Base-by-base conservation (phyloP, 306 rosid genomes). In the Quercus agrifolia region DNA sequence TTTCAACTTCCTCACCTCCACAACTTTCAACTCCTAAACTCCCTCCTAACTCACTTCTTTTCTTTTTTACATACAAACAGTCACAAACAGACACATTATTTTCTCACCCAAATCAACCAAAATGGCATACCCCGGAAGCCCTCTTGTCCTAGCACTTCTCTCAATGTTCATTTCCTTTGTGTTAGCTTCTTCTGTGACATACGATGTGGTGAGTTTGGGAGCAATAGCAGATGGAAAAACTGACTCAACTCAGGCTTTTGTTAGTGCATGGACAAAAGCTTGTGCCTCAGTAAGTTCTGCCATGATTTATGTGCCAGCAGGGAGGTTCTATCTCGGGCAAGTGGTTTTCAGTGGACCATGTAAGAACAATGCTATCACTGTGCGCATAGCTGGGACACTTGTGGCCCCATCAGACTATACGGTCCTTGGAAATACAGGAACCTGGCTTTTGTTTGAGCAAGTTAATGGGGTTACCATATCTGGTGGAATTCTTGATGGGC, bases 401-500 rank as follows among this genome's bases (percentile, higher is more conserved):
- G 74, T 84, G 6, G 92, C 90, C 20, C 88, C 81, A 1, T 88
- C 92, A 0, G 78, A 90, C 41, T 84, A 85, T 74, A 67, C 10
- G 18, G 85, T 77, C 71, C 63, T 83, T 30, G 91, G 89, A 44
- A 75, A 87, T 28, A 23, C 23, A 35, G 83, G 10, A n/a, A 69
- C 70, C 49, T 89, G 89, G 93, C 70, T 87, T 18, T 2, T 61
- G n/a, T 89, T 89, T 55, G 41, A 51, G 8, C 54, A 73, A 10
- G 83, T 89, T 19, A 67, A 84, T 46, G 88, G 90, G 2, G 80
- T 89, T 78, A 75, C 87, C 20, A 31, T 89, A 28, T 67, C 72
- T 14, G 91, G 88, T 0, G 93, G 90, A 7, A 30, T 64, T 30
- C 84, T 87, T 49, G 91, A 90, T 55, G 94, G 85, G 0, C 84